Conservation (phyloP, 1,139 yeast species). For the Zhuliangozyma blackwelliae region DNA sequence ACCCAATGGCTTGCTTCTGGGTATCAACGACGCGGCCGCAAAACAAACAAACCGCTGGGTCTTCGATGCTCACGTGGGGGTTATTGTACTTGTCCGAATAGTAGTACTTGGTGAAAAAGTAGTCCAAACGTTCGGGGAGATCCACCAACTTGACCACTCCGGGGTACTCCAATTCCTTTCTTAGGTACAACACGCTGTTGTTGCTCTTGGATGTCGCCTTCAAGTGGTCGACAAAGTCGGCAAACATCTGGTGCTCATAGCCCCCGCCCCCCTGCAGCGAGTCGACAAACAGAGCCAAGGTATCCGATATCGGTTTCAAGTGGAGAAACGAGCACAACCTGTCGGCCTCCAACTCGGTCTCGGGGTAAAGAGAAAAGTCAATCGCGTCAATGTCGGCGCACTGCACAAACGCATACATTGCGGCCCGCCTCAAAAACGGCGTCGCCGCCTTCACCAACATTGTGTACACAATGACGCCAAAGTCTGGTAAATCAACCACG, state of each 20-base stretch:
- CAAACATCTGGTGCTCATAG: conserved; percentile 16
- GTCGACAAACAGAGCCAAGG: conserved; percentile 14
- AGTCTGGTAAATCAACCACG: conserved; percentile 9
- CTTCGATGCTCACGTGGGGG: conserved; percentile 46
- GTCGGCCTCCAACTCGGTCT: conserved; percentile 50
- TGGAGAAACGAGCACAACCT: conserved; percentile 51
- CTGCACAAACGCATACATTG: conserved; percentile 54
- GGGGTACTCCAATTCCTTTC: conserved; percentile 52
- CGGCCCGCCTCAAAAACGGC: conserved; percentile 65
- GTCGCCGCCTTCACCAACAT: conserved; percentile 55
- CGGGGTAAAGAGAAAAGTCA: conserved; percentile 15
- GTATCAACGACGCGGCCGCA: conserved; percentile 71
- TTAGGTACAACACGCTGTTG: conserved; percentile 11
- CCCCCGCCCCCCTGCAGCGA: neutral
- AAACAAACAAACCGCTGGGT: conserved; percentile 83
- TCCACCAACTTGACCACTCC: conserved; percentile 57
- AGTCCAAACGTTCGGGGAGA: conserved; percentile 66
- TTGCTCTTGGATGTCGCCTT: conserved; percentile 3
- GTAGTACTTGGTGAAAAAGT: conserved; percentile 58
- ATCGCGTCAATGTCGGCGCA: conserved; percentile 53
- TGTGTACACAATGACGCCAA: conserved; percentile 44
- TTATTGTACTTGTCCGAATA: conserved; percentile 42
- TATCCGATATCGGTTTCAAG: conserved; percentile 31
- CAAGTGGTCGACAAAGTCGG: conserved; percentile 15
- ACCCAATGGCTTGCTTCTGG: conserved; percentile 56